A percentile compares a stretch with the other conserved stretches of the same genome.
These are phyloP conservation scores for Periconia digitata DNA, from an alignment of 2,329 filamentous ascomycete species.

Conservation along the genomic window DNA sequence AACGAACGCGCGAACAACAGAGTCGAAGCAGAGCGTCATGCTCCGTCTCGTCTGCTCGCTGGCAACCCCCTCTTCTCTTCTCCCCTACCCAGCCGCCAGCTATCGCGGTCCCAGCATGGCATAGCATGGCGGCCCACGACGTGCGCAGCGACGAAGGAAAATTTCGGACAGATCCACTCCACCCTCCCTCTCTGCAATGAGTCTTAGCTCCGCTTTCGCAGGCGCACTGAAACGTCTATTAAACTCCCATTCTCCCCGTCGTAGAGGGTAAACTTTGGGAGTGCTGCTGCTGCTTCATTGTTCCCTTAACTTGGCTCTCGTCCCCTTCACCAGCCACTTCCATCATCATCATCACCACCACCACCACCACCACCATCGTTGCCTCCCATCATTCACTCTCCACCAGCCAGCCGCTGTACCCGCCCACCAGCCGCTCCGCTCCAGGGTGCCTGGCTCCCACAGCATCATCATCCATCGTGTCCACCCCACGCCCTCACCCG, in stretches of 20 bases:
- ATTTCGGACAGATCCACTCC: conserved; percentile 30
- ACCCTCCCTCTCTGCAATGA: conserved; percentile 16
- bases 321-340: conserved; percentile 1
- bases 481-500: conserved; percentile 29
- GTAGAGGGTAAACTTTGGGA: too few species aligned
- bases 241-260: conserved; percentile 18
- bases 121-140: conserved; percentile 17
- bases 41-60: too few species aligned
- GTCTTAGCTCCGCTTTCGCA: conserved; percentile 29
- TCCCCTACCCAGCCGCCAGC: background rate
- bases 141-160: conserved; percentile 13
- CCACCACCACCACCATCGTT: conserved; percentile 7
- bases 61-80: background rate
- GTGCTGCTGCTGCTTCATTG: background rate
- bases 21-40: too few species aligned
- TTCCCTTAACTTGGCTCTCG: background rate
- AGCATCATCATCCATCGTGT: background rate
- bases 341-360: conserved; percentile 4
- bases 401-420: conserved; percentile 12
- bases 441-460: too few species aligned
- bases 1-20: too few species aligned
- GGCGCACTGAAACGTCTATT: conserved; percentile 23
- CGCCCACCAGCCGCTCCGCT: too few species aligned
- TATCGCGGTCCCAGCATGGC: background rate
- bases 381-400: conserved; percentile 15